phyloP scores from a whole-genome alignment of 108 stramenopile species.

The Stephanodiscus triporus region DNA sequence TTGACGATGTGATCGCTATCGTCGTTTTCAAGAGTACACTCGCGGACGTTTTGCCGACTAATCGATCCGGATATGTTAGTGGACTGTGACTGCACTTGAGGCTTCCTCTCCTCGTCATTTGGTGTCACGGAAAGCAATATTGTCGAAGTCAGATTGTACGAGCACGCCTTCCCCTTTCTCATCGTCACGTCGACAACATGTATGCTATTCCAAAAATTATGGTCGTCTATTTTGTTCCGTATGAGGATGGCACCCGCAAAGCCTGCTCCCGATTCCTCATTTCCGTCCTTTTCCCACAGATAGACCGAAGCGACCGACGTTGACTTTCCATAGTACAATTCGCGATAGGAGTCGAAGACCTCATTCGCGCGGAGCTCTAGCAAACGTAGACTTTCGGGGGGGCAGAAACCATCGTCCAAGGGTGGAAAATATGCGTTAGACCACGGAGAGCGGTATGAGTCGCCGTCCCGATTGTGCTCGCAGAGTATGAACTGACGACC shows the following conservation, averaged over 20 bases:
- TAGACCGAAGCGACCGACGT: slow-evolving; percentile 84
- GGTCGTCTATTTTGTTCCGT: slow-evolving; percentile 55
- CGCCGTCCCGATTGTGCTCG: slow-evolving; percentile 53
- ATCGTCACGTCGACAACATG: slow-evolving; percentile 83
- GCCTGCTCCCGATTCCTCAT: slow-evolving; percentile 11
- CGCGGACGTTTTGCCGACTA: slow-evolving; percentile 25
- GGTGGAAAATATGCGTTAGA: slow-evolving; percentile 54
- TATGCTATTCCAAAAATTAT: slow-evolving; percentile 84
- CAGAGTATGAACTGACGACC: slow-evolving; percentile 48
- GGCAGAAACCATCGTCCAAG: slow-evolving; percentile 23
- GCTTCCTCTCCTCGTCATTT: not conserved
- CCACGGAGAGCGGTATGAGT: slow-evolving; percentile 63
- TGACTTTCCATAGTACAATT: slow-evolving; percentile 87
- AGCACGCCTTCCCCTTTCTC: slow-evolving; percentile 26
- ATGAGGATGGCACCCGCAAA: slow-evolving; percentile 90
- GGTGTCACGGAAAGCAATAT: slow-evolving; percentile 68
- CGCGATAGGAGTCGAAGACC: slow-evolving; percentile 90
- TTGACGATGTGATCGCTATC: slow-evolving; percentile 77
- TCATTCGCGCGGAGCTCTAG: slow-evolving; percentile 81
- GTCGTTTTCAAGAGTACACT: slow-evolving; percentile 9
- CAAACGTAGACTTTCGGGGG: slow-evolving; percentile 36
- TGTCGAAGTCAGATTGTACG: slow-evolving; percentile 85
- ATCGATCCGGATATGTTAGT: slow-evolving; percentile 24
- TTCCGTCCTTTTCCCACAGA: slow-evolving; percentile 75
- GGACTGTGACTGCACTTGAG: not conserved